Evolutionary conservation across 495 filamentous ascomycete genomes (phyloP).

Genomic region (Hyaloscypha variabilis): DNA sequence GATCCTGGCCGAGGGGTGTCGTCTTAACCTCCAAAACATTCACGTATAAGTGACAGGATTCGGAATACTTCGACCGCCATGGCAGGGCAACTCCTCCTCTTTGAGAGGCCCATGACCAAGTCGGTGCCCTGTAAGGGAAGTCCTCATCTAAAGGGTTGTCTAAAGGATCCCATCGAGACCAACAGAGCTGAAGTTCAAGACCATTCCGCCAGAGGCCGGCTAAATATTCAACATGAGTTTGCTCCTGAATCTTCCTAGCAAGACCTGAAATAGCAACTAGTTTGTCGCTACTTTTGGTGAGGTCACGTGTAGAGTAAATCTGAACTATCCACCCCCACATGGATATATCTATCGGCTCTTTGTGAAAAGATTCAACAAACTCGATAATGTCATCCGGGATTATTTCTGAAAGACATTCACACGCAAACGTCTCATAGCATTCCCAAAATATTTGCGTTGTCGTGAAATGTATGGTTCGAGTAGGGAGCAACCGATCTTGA

Average conservation of each 20-base stretch:
- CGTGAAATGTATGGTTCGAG: too few species aligned
- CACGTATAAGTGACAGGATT: too few species aligned
- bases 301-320: background rate
- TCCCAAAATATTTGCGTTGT: too few species aligned
- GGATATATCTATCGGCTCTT: background rate
- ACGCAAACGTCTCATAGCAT: too few species aligned
- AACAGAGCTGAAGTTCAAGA: slow-evolving; percentile 2
- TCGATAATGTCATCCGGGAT: background rate
- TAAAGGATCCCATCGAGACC: too few species aligned
- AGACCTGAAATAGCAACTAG: slow-evolving; percentile 13
- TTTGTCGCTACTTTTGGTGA: slow-evolving; percentile 10
- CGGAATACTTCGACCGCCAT: too few species aligned
- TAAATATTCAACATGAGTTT: slow-evolving; percentile 2
- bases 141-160: background rate
- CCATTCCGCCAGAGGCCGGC: slow-evolving; percentile 2
- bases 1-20: too few species aligned
- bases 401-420: too few species aligned
- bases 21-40: too few species aligned
- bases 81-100: background rate
- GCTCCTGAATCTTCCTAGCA: background rate
- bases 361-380: background rate
- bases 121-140: background rate
- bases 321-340: background rate
- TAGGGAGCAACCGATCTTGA: too few species aligned
- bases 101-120: slow-evolving; percentile 12